Base-by-base conservation (phyloP, 176 grass and related monocot genomes). In the Olyra latifolia region DNA sequence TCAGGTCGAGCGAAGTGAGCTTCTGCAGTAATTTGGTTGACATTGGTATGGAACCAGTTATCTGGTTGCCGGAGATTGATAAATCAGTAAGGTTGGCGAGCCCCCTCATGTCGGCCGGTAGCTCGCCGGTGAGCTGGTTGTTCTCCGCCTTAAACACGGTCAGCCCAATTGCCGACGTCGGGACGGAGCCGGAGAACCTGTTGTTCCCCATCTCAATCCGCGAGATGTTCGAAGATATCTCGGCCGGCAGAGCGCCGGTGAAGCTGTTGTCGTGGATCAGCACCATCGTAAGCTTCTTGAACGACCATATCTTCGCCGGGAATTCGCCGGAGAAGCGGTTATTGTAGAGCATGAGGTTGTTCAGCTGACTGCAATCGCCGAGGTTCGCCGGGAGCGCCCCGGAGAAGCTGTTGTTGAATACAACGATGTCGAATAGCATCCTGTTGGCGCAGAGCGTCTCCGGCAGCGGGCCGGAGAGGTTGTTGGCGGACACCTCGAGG, bases 341-440 rank as follows among this genome's bases (percentile, higher is more conserved):
- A 49, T 88, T 92, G 55, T 94, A 71, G 25, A 97, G 48, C 88
- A 88, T 88, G 16, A 97, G 24, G 42, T 80, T 82, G 52, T 66
- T 61, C 8, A 97, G 12, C 0, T 4, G 6, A 10, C 4, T 0
- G 27, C 91, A 97, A 4, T 87, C 40, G 0, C 68, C 80, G 4
- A 94, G 63, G 12, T 75, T 79, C 13, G 77, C 72, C 1, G 92
- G 89, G 28, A 94, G 42, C 58, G 40, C 40, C 27, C 87, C 89
- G 4, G 80, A 79, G 59, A 97, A 84, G 63, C 23, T 85, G 80
- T 97, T 97, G 81, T 87, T 84, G 86, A 90, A 97, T 49, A n/a
- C 80, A 11, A 84, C 75, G 41, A 97, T 32, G 67, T 84, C 71
- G 12, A 1, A 61, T 13, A 97, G 87, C 6, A 0, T 39, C 20